These are phyloP conservation scores for Gautieria morchelliformis DNA, from an alignment of 768 basidiomycete species.

Conservation along the genomic window DNA sequence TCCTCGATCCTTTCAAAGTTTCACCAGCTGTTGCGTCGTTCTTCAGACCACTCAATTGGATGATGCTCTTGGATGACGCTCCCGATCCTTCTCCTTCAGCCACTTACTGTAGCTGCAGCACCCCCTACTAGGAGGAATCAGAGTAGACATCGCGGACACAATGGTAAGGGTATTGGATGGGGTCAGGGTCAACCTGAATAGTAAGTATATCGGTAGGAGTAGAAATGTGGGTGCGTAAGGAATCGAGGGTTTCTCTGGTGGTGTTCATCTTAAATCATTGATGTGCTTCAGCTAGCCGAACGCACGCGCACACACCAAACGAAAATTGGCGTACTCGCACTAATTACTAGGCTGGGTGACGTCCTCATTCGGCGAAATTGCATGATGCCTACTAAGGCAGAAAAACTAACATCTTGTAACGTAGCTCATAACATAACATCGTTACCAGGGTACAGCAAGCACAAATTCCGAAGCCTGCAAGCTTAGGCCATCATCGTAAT, in stretches of 20 bases:
- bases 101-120: conserved; percentile 26
- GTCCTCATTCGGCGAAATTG: too few species aligned
- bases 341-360: too few species aligned
- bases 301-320: neutral
- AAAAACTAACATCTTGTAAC: too few species aligned
- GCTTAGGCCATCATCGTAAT: neutral
- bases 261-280: neutral
- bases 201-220: neutral
- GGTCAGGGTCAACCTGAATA: neutral
- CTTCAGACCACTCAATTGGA: conserved; percentile 19
- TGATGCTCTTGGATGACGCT: conserved; percentile 21
- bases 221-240: neutral
- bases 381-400: too few species aligned
- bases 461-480: neutral
- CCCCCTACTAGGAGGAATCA: conserved; percentile 69
- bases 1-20: neutral
- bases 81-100: conserved; percentile 28
- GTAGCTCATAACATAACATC: too few species aligned
- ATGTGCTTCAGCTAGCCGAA: neutral
- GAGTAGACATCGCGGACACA: conserved; percentile 47
- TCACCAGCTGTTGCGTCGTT: neutral
- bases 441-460: too few species aligned
- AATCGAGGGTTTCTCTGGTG: neutral
- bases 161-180: conserved; percentile 12
- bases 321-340: too few species aligned